These are phyloP conservation scores for Yamadazyma triangularis DNA, from an alignment of 1,139 yeast genomes.

Conservation along the genomic window DNA sequence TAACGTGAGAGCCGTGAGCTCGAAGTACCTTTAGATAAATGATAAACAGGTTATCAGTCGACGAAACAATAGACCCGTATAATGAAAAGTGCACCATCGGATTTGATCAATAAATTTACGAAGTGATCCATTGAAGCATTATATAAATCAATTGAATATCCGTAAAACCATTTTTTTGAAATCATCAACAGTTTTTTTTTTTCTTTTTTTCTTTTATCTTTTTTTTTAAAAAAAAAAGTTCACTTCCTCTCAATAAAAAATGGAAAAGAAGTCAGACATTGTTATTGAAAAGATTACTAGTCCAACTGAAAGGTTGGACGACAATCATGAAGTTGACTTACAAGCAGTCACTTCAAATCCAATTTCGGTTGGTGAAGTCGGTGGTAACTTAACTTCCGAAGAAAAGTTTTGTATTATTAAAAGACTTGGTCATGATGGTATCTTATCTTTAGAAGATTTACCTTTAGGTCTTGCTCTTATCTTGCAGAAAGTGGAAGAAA, in stretches of 20 bases:
- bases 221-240: slow-evolving; percentile 72
- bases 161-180: background rate
- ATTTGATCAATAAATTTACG: too few species aligned
- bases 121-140: background rate
- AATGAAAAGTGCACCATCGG: background rate
- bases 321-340: slow-evolving; percentile 8
- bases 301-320: slow-evolving; percentile 5
- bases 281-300: slow-evolving; percentile 8
- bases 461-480: slow-evolving; percentile 18
- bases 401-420: slow-evolving; percentile 14
- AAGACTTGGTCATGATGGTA: slow-evolving; percentile 14
- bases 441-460: slow-evolving; percentile 16
- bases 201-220: slow-evolving; percentile 71
- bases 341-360: slow-evolving; percentile 16
- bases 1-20: background rate
- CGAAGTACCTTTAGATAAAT: background rate
- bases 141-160: background rate
- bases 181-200: too few species aligned
- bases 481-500: slow-evolving; percentile 17
- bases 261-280: slow-evolving; percentile 17
- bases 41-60: background rate
- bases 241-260: too few species aligned
- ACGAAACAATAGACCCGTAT: background rate
- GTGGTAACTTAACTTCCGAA: slow-evolving; percentile 13
- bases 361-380: slow-evolving; percentile 23